Conservation (phyloP, 371 early-diverging fungal genomes). For the Mortierella sp. region DNA sequence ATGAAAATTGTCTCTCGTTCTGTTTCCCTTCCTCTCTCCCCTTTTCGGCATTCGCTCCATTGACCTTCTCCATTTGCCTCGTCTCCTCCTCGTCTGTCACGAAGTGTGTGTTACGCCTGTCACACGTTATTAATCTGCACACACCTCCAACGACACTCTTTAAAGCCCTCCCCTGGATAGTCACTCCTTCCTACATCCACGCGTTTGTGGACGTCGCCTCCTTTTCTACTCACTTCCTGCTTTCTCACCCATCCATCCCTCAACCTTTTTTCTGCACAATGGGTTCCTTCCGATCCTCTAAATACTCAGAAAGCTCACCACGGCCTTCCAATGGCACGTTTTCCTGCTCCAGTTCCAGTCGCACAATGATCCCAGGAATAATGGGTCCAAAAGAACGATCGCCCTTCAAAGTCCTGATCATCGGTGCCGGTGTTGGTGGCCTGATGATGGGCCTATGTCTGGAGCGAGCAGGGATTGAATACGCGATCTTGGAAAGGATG, state of each 20-base stretch:
- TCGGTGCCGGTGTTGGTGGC: slow-evolving; percentile 41
- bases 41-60: neutral
- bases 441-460: slow-evolving; percentile 37
- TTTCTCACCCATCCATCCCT: too few species aligned
- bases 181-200: too few species aligned
- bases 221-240: too few species aligned
- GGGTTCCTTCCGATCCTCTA: slow-evolving; percentile 4
- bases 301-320: slow-evolving; percentile 9
- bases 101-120: too few species aligned
- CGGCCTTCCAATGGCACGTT: slow-evolving; percentile 1
- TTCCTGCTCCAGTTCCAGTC: slow-evolving; percentile 6
- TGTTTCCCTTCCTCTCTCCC: slow-evolving; percentile 2
- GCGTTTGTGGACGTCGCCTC: too few species aligned
- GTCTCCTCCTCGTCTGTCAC: too few species aligned
- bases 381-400: slow-evolving; percentile 7
- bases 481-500: slow-evolving; percentile 26
- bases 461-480: slow-evolving; percentile 47
- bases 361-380: neutral
- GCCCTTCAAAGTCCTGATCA: slow-evolving; percentile 37
- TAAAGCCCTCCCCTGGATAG: neutral
- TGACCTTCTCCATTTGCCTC: too few species aligned
- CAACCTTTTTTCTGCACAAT: neutral
- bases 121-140: neutral
- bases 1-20: neutral
- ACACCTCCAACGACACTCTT: neutral